phyloP scores from a whole-genome alignment of 805 yeast genomes.

The Hanseniaspora singularis region DNA sequence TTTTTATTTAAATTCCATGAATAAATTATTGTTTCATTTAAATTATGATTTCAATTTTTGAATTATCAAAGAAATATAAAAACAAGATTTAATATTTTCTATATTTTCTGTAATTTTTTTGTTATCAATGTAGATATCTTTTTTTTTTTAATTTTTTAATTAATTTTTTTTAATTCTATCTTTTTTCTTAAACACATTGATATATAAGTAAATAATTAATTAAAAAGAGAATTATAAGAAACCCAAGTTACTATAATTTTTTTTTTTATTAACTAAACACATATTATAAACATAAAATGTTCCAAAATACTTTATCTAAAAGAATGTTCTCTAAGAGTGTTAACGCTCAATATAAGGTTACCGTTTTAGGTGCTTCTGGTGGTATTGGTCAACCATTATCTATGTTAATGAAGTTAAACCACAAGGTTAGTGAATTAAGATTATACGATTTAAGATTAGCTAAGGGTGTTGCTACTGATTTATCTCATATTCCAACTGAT shows the following conservation, averaged over 20 bases:
- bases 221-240: not conserved
- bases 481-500: slow-evolving; percentile 87
- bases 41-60: too few species aligned
- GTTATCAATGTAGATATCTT: too few species aligned
- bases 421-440: slow-evolving; percentile 73
- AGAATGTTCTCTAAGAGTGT: slow-evolving; percentile 60
- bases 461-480: slow-evolving; percentile 94
- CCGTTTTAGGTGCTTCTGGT: slow-evolving; percentile 78
- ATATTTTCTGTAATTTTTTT: too few species aligned
- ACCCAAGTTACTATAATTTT: not conserved
- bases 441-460: slow-evolving; percentile 85
- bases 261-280: not conserved
- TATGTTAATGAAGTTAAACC: slow-evolving; percentile 72
- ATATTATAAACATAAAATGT: slow-evolving; percentile 39
- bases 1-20: too few species aligned
- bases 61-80: too few species aligned
- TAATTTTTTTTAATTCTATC: too few species aligned
- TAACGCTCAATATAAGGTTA: slow-evolving; percentile 58
- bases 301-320: slow-evolving; percentile 31
- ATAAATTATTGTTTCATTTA: too few species aligned
- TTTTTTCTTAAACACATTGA: too few species aligned
- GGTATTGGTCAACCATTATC: slow-evolving; percentile 93
- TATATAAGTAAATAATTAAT: too few species aligned
- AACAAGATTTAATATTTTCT: too few species aligned
- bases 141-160: too few species aligned